A percentile compares a stretch with the other conserved stretches of the same genome.
phyloP scores from a whole-genome alignment of 2,329 filamentous ascomycete genomes.

The Podosphaera xanthii region DNA sequence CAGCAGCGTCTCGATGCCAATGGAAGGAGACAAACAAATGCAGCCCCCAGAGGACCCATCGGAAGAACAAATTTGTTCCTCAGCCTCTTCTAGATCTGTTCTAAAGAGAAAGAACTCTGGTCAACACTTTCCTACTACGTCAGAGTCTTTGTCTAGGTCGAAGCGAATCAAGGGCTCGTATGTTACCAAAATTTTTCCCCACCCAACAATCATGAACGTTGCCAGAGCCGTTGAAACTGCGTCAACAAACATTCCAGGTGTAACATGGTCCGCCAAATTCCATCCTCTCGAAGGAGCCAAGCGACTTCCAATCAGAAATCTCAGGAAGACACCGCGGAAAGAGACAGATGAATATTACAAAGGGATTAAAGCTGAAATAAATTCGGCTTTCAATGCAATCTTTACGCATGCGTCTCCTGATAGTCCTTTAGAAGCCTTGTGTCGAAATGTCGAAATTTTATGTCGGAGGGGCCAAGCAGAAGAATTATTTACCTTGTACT shows the following conservation, averaged over 20 bases:
- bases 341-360: slow-evolving; percentile 59
- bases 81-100: slow-evolving; percentile 2
- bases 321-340: slow-evolving; percentile 35
- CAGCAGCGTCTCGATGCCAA: slow-evolving; percentile 8
- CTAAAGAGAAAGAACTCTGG: slow-evolving; percentile 12
- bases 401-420: slow-evolving; percentile 40
- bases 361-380: slow-evolving; percentile 50
- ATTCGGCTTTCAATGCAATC: slow-evolving; percentile 47
- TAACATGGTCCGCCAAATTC: slow-evolving; percentile 22
- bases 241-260: slow-evolving; percentile 8
- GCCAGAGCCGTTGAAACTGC: slow-evolving; percentile 5
- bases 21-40: slow-evolving; percentile 13
- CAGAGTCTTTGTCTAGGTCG: slow-evolving; percentile 29
- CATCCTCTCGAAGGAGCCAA: slow-evolving; percentile 57
- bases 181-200: slow-evolving; percentile 18
- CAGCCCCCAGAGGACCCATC: slow-evolving; percentile 11
- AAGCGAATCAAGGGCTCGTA: slow-evolving; percentile 56
- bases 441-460: slow-evolving; percentile 75
- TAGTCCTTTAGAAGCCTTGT: slow-evolving; percentile 72
- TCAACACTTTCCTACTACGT: slow-evolving; percentile 2
- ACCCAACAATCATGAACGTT: slow-evolving; percentile 10
- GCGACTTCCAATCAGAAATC: slow-evolving; percentile 84
- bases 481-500: slow-evolving; percentile 42
- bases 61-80: slow-evolving; percentile 7
- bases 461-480: slow-evolving; percentile 57